These are phyloP conservation scores for Teratosphaeria nubilosa DNA, from an alignment of 2,329 filamentous ascomycete species.

Conservation along the genomic window DNA sequence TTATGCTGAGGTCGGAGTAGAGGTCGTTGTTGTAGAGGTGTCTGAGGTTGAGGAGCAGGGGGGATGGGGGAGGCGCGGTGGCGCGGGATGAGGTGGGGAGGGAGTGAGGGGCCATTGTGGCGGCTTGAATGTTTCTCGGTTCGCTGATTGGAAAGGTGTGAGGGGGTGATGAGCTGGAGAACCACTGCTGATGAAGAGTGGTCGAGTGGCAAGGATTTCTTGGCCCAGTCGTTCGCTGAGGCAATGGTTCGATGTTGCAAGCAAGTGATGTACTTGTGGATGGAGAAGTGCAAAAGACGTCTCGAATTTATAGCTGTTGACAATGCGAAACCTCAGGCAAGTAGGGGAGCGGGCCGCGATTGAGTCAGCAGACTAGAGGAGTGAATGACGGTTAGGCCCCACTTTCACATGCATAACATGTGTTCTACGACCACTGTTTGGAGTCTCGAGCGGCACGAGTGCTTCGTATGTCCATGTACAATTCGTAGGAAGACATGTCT, in stretches of 20 bases:
- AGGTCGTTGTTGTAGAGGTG: slow-evolving; percentile 1
- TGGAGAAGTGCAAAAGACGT: not conserved
- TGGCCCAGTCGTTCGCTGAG: not conserved
- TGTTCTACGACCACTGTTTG: too few species aligned
- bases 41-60: not conserved
- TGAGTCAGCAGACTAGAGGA: not conserved
- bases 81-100: too few species aligned
- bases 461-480: not conserved
- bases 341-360: not conserved
- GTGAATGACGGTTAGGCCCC: not conserved
- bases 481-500: not conserved
- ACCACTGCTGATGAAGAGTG: not conserved
- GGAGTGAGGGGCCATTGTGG: too few species aligned
- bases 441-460: not conserved
- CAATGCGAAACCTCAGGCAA: not conserved
- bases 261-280: not conserved
- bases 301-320: not conserved
- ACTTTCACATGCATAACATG: not conserved
- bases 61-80: not conserved
- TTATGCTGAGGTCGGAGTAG: slow-evolving; percentile 35
- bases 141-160: not conserved
- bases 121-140: too few species aligned
- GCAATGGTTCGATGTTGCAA: too few species aligned
- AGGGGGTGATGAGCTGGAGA: too few species aligned
- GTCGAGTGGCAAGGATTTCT: not conserved